A percentile compares a stretch with the other conserved stretches of the same genome.
Conservation (phyloP, 2,329 filamentous ascomycete species). For the Aspergillus brasiliensis region DNA sequence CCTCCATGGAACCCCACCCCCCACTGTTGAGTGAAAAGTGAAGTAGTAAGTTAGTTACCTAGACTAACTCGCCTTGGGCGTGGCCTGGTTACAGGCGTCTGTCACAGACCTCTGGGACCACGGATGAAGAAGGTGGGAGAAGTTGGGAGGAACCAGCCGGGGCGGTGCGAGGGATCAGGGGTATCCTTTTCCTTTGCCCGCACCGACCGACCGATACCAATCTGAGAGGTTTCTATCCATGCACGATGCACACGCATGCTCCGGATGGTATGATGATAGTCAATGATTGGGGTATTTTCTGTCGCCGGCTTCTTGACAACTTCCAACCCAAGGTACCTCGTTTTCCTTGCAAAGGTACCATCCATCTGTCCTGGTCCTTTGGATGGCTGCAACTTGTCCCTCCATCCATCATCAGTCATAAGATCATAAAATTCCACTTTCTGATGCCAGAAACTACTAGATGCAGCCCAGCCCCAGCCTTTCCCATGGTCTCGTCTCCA, state of each 20-base stretch:
- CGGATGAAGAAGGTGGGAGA: slow-evolving; percentile 11
- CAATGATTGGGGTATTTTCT: neutral
- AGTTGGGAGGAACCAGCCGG: slow-evolving; percentile 17
- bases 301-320: neutral
- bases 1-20: slow-evolving; percentile 8
- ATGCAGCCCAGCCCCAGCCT: neutral
- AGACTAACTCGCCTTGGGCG: neutral
- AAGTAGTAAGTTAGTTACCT: no score
- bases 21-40: slow-evolving; percentile 14
- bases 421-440: neutral
- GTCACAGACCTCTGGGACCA: slow-evolving; percentile 22
- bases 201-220: neutral
- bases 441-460: slow-evolving; percentile 9
- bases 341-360: neutral
- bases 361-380: neutral
- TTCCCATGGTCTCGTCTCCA: neutral
- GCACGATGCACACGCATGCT: neutral
- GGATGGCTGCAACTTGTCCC: neutral
- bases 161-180: slow-evolving; percentile 15
- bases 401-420: neutral
- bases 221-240: neutral
- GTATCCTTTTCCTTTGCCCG: slow-evolving; percentile 1
- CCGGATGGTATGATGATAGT: slow-evolving; percentile 9
- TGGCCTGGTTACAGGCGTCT: slow-evolving; percentile 8
- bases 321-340: neutral